Evolutionary conservation across 1,284 basidiomycete species (phyloP), one percentile per base, ranked within the genome.

Genomic region (Cutaneotrichosporon daszewskae): DNA sequence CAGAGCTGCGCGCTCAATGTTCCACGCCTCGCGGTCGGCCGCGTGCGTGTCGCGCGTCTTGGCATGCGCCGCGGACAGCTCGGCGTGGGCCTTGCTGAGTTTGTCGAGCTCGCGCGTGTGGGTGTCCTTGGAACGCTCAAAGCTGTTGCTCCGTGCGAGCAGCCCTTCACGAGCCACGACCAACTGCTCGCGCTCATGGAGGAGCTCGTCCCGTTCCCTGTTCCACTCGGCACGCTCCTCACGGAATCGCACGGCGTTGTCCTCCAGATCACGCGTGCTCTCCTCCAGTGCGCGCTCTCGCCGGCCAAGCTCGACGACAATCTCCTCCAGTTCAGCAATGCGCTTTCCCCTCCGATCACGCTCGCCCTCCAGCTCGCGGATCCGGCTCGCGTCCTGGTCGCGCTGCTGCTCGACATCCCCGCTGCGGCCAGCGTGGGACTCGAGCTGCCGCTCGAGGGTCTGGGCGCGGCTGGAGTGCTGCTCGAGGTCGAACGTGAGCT

Each of bases 211-310:
- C 9, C 43, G 43, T 31, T 48, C 40, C 24, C 24, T 16, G 19
- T 45, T 39, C 38, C 69, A 75, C 43, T 50, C 58, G 28, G 73
- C 68, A 51, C 74, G 74, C 51, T 85, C 82, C 43, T 71, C 60
- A 48, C 78, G 74, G 79, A 84, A 80, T 3, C 32, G 28, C 14
- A 28, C 14, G 28, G 57, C 53, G 12, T 53, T 32, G 14, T 54
- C 47, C 34, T 68, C 49, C 6, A 34, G 19, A 12, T 25, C 33
- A 8, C 27, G 32, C 3, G 59, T 42, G 36, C 66, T 61, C 22
- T 62, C 62, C 35, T 66, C 60, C 5, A 65, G 52, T 10, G 55
- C 55, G 25, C 59, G 39, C 34, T 70, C 66, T 2, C 67, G 43
- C 7, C 63, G 41, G 20, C 61, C 62, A 34, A 69, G 48, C 39